A percentile compares a stretch with the other conserved stretches of the same genome.
Evolutionary conservation across 140 eudicot genomes (phyloP).

Genomic region (Bidens hawaiensis): DNA sequence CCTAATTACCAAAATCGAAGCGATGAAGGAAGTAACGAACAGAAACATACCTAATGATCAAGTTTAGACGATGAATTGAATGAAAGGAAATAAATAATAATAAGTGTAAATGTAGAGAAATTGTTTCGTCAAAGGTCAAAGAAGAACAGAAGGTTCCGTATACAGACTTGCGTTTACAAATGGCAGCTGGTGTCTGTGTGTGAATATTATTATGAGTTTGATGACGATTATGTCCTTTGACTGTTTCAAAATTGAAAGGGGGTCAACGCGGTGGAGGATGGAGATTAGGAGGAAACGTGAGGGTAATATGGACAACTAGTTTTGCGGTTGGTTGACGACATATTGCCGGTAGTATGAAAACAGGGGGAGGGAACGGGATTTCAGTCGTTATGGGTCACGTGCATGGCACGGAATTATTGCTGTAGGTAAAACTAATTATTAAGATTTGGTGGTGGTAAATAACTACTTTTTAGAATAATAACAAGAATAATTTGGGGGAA

Average conservation of each 20-base stretch:
- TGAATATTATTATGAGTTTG: not conserved
- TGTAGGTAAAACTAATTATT: conserved; percentile 11
- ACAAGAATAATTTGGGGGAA: too few relatives aligned
- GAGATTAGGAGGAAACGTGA: conserved; percentile 16
- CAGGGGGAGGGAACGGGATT: not conserved
- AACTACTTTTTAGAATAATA: not conserved
- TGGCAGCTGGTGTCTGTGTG: conserved; percentile 28
- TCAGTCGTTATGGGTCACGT: conserved; percentile 22
- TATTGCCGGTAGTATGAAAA: conserved; percentile 17
- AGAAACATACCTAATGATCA: conserved; percentile 20
- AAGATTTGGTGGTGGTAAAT: not conserved
- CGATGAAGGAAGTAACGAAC: not conserved
- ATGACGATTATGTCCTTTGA: conserved; percentile 27
- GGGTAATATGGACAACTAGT: conserved; percentile 21
- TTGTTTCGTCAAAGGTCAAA: conserved; percentile 21
- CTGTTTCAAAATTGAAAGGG: conserved; percentile 5
- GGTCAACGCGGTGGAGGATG: conserved; percentile 16
- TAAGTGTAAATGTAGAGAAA: not conserved
- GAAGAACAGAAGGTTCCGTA: conserved; percentile 30
- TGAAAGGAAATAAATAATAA: not conserved
- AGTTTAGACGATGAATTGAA: conserved; percentile 9
- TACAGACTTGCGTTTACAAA: conserved; percentile 31
- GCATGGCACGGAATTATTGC: conserved; percentile 23
- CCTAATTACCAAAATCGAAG: not conserved
- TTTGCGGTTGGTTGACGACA: conserved; percentile 18